Conservation (phyloP, 2,329 filamentous ascomycete species). For the Microthyrium microscopicum region DNA sequence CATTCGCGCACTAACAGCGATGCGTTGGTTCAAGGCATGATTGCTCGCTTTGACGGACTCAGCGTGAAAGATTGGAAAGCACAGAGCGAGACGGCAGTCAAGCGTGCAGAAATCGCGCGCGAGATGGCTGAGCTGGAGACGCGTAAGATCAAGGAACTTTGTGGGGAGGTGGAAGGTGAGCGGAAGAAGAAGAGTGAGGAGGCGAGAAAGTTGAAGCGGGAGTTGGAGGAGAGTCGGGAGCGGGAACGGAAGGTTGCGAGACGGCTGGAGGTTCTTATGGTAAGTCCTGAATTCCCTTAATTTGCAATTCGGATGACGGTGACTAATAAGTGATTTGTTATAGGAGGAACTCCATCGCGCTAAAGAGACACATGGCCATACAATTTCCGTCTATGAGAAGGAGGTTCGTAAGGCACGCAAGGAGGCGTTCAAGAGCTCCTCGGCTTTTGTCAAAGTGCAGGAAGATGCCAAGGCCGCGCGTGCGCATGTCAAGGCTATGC, state of each 20-base stretch:
- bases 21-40: constrained; percentile 28
- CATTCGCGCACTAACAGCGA: constrained; percentile 17
- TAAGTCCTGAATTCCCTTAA: constrained; percentile 25
- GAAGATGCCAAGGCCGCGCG: constrained; percentile 53
- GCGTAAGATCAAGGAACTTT: constrained; percentile 34
- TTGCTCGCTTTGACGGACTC: constrained; percentile 57
- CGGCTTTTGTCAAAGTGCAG: constrained; percentile 51
- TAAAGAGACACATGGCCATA: constrained; percentile 43
- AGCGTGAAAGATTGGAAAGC: constrained; percentile 32
- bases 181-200: constrained; percentile 48
- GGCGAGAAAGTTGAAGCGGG: constrained; percentile 34
- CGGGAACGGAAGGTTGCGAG: constrained; percentile 50
- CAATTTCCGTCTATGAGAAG: constrained; percentile 46
- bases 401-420: constrained; percentile 54
- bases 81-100: constrained; percentile 26
- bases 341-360: constrained; percentile 55
- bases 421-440: constrained; percentile 61
- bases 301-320: constrained; percentile 28
- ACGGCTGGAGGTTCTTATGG: constrained; percentile 52
- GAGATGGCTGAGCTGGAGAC: constrained; percentile 18
- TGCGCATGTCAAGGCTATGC: constrained; percentile 34
- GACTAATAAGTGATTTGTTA: constrained; percentile 25
- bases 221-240: constrained; percentile 48
- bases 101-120: constrained; percentile 25
- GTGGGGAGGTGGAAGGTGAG: constrained; percentile 57